Evolutionary conservation across 2,329 filamentous ascomycete genomes (phyloP), one percentile per base, ranked within the genome.

Genomic region (Aulographum hederae): DNA sequence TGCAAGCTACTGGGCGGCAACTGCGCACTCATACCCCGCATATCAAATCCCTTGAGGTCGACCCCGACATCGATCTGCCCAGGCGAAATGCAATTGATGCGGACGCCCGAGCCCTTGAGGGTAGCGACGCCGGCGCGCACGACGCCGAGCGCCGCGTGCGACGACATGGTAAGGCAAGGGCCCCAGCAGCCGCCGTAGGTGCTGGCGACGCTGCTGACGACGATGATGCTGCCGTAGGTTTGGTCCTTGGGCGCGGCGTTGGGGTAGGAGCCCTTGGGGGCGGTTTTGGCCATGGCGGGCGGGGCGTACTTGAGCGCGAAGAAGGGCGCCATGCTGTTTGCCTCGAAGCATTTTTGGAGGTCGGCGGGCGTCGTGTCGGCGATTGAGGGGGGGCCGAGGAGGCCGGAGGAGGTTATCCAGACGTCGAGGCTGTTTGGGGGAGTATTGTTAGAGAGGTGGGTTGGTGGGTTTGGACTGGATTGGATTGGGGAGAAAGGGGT

Each of bases 291-390:
- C 70, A 75, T 74, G 2, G 71, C 70, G 2, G 67, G 62, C 0
- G 69, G 68, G 0, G 67, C 68, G 41, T 73, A 73, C 45, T 74
- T 74, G 38, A 74, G 55, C 2, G 69, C 69, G 41, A 71, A 73
- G 54, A 75, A 74, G 2, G 70, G 68, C 5, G 67, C 66, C 49
- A 73, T 60, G 25, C 59, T 60, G 42, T 73, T 71, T 2, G 66
- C 63, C 42, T 73, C 67, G 45, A 73, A 72, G 37, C 63, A 65
- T 29, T 60, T 61, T 43, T 63, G 58, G 11, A 74, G 51, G 41
- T 70, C 67, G 8, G 53, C 49, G 0, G 69, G 65, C 0, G 63
- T 66, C 2, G 69, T 74, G 11, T 57, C 56, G 19, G 61, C 58
- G 36, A 74, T 66, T 1, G 61, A 63, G 0, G 65, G 54, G 1